Base-by-base conservation (phyloP, 495 filamentous ascomycete species). In the Tuber magnatum region DNA sequence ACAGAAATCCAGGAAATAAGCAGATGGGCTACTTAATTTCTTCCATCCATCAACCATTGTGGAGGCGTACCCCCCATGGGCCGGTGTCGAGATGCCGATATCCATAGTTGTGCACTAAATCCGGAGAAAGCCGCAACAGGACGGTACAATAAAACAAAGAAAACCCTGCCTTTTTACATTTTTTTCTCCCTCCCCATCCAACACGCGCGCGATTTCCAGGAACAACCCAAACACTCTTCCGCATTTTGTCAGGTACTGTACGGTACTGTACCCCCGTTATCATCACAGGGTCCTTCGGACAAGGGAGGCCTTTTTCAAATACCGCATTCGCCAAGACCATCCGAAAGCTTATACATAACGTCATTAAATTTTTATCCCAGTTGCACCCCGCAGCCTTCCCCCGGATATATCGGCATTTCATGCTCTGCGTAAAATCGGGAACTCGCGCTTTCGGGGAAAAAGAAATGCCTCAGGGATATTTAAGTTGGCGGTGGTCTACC, bases 381-480 rank as follows among this genome's bases (percentile, higher is more conserved):
- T 35, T 16, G 28, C n/a, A 32, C 51, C 14, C 56, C 56, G 2
- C 28, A 28, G 1, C 56, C 14, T 22, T 65, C 56, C 56, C 20
- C 56, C 56, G 56, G 56, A 35, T 32, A 65, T 65, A 61, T 65
- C 56, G 56, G 56, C 56, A 65, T 65, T 65, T 65, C 32, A 65
- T 65, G 56, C 56, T 32, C 28, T 12, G 51, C n/a, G 51, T 28
- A 28, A 2, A 61, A 61, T 61, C n/a, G 51, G 51, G 51, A 61
- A 61, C 24, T 10, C 51, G n/a, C 20, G 8, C 24, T 28, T 8
- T 28, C 28, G 56, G 12, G 28, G 28, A 35, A 32, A 35, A 65
- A 65, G 56, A 65, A 65, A 65, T 65, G 56, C 56, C 56, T 65
- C 56, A 65, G 56, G 28, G 28, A 65, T 65, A 65, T 28, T 65